Conservation (phyloP, 345 rosid genomes). For the Anacardium occidentale region DNA sequence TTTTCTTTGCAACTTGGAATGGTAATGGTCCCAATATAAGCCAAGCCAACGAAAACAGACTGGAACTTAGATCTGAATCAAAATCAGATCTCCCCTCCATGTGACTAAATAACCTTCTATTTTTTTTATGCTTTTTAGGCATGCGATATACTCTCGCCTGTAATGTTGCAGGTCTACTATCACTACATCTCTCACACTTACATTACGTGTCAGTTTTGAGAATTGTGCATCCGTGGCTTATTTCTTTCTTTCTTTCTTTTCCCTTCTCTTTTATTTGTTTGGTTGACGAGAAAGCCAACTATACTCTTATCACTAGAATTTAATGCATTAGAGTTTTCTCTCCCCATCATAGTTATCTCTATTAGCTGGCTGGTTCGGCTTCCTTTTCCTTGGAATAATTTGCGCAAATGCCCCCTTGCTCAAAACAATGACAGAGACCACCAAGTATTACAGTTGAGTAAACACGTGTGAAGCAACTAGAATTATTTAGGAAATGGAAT, state of each 20-base stretch:
- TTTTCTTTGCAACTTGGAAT: not conserved
- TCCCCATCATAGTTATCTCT: too few relatives aligned
- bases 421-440: too few relatives aligned
- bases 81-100: not conserved
- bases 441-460: too few relatives aligned
- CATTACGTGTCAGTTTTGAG: not conserved
- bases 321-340: too few relatives aligned
- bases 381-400: too few relatives aligned
- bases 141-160: not conserved
- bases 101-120: too few relatives aligned
- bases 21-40: not conserved
- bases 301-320: not conserved
- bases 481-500: too few relatives aligned
- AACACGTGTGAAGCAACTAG: too few relatives aligned
- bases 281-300: not conserved
- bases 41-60: not conserved
- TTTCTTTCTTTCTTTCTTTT: not conserved
- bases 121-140: slow-evolving; percentile 8
- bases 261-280: not conserved
- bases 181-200: not conserved
- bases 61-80: not conserved
- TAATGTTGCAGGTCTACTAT: not conserved
- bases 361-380: too few relatives aligned
- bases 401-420: too few relatives aligned
- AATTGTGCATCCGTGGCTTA: not conserved